These are phyloP conservation scores for Graphiopsis chlorocephala DNA, from an alignment of 2,329 filamentous ascomycete species.

Conservation along the genomic window DNA sequence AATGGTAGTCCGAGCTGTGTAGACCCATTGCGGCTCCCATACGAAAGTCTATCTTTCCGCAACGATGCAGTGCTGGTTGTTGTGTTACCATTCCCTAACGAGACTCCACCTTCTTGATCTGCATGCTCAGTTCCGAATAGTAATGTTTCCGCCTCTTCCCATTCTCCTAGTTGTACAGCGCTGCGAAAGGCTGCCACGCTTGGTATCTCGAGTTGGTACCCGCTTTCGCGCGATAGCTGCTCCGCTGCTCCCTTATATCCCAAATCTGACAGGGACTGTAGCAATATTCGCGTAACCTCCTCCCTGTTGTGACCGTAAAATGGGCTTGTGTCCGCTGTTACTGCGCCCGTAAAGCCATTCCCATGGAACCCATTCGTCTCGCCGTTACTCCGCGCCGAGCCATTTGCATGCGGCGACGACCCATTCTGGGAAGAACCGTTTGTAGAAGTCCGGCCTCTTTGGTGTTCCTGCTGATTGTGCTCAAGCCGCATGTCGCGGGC, in stretches of 20 bases:
- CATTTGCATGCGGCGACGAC: constrained; percentile 40
- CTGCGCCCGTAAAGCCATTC: constrained; percentile 32
- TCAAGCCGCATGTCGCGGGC: constrained; percentile 41
- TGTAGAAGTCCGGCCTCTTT: constrained; percentile 36
- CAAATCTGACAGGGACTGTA: constrained; percentile 85
- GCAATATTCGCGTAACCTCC: constrained; percentile 87
- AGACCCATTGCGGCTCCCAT: constrained; percentile 28
- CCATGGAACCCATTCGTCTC: constrained; percentile 43
- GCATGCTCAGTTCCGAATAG: constrained; percentile 55
- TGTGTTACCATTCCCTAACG: constrained; percentile 30
- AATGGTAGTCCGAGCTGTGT: constrained; percentile 62
- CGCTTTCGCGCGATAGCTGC: constrained; percentile 75
- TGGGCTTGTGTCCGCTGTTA: constrained; percentile 33
- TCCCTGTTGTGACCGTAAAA: constrained; percentile 88
- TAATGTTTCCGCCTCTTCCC: constrained; percentile 80
- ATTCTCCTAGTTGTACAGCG: constrained; percentile 76
- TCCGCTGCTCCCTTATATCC: constrained; percentile 78
- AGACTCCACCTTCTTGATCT: constrained; percentile 45
- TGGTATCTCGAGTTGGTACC: constrained; percentile 79
- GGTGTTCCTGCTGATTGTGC: constrained; percentile 38
- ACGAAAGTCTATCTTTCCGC: constrained; percentile 3
- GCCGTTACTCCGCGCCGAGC: constrained; percentile 33
- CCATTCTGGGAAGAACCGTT: constrained; percentile 36
- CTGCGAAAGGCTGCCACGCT: constrained; percentile 82
- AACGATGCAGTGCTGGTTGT: neutral